phyloP scores from a whole-genome alignment of 169 alveolate species.

The Plasmodium berghei region DNA sequence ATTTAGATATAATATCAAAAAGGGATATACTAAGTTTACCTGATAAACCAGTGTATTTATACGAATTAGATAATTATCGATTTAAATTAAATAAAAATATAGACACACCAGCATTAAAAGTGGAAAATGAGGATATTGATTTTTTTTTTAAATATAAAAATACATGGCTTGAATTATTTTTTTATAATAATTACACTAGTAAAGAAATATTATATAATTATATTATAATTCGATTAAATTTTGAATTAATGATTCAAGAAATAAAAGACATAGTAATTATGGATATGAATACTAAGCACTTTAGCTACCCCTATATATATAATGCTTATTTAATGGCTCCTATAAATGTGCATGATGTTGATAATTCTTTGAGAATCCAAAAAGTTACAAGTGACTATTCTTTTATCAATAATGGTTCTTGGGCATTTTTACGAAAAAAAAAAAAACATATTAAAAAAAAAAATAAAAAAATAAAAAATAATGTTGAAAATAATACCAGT shows the following conservation, averaged over 20 bases:
- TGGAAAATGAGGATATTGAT: conserved; percentile 42
- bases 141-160: conserved; percentile 50
- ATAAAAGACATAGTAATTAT: conserved; percentile 57
- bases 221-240: conserved; percentile 37
- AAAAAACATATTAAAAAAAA: not conserved
- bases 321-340: conserved; percentile 71
- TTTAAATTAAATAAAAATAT: conserved; percentile 10
- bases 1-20: conserved; percentile 1
- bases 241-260: conserved; percentile 41
- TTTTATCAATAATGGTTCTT: conserved; percentile 58
- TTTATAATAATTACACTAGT: conserved; percentile 31
- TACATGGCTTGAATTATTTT: conserved; percentile 73
- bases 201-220: conserved; percentile 31
- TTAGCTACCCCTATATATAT: conserved; percentile 63
- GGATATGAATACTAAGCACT: conserved; percentile 37
- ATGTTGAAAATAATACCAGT: no score
- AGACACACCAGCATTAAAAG: conserved; percentile 13
- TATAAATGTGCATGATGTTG: conserved; percentile 22
- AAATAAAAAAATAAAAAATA: no score
- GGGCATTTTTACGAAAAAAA: conserved; percentile 33
- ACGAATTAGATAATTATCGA: conserved; percentile 42
- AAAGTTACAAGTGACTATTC: conserved; percentile 53
- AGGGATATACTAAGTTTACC: conserved; percentile 63
- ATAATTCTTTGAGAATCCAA: conserved; percentile 55
- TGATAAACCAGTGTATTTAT: conserved; percentile 18